Conservation (phyloP, 1,284 basidiomycete genomes). For the Leccinum fallax region DNA sequence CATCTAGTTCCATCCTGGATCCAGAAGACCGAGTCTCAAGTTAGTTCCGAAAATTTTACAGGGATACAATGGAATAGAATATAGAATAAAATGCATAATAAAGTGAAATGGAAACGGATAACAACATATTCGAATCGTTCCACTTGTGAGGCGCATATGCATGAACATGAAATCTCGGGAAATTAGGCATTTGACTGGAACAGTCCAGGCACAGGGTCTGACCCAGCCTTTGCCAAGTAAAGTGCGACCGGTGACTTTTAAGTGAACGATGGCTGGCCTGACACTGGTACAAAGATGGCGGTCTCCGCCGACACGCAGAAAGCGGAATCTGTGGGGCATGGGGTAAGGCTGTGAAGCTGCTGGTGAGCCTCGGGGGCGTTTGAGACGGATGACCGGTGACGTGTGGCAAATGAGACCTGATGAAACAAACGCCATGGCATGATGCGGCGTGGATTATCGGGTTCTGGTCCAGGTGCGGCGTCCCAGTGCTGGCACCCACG, state of each 20-base stretch:
- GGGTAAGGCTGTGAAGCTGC: constrained; percentile 27
- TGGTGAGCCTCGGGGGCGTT: not conserved
- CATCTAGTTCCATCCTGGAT: not conserved
- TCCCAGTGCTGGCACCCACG: constrained; percentile 2
- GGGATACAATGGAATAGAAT: not conserved
- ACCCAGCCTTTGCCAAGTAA: constrained; percentile 6
- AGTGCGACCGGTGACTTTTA: not conserved
- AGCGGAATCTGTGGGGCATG: constrained; percentile 26
- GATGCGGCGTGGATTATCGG: constrained; percentile 5
- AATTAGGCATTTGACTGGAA: not conserved
- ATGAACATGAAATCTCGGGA: not conserved
- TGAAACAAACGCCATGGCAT: constrained; percentile 8
- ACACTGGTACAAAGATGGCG: constrained; percentile 28
- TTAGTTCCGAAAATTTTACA: not conserved
- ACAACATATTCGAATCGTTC: not conserved
- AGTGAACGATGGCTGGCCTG: not conserved
- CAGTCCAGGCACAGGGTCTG: constrained; percentile 19
- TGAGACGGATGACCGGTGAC: constrained; percentile 3
- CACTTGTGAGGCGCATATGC: not conserved
- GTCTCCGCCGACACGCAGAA: constrained; percentile 25
- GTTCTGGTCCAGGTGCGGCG: not conserved
- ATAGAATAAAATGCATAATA: not conserved
- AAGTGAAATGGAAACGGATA: not conserved
- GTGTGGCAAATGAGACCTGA: constrained; percentile 9
- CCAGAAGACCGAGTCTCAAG: not conserved